Conservation (phyloP, 768 basidiomycete species). For the Russula ochroleuca region DNA sequence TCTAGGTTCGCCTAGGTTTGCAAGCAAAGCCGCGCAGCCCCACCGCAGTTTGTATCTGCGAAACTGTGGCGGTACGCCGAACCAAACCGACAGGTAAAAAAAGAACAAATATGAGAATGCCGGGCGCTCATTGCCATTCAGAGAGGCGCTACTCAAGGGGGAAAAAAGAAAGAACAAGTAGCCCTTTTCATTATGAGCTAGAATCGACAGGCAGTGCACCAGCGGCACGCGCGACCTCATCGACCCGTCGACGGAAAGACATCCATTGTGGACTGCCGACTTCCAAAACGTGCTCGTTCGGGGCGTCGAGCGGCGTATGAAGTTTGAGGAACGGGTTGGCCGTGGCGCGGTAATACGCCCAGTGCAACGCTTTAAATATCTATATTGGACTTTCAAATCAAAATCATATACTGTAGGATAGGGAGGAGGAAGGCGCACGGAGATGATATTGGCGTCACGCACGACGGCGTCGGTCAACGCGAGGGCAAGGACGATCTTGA, state of each 20-base stretch:
- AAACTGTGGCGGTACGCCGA: constrained; percentile 22
- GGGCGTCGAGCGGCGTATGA: constrained; percentile 37
- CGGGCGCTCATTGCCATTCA: neutral
- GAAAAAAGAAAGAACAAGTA: constrained; percentile 21
- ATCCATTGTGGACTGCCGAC: constrained; percentile 67
- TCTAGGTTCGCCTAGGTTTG: constrained; percentile 47
- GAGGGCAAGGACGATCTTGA: constrained; percentile 81
- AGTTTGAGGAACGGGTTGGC: constrained; percentile 83
- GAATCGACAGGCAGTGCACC: constrained; percentile 36
- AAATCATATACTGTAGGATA: neutral
- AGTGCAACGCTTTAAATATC: constrained; percentile 87
- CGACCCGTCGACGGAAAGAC: constrained; percentile 63
- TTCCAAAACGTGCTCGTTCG: constrained; percentile 41
- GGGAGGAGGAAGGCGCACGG: constrained; percentile 44
- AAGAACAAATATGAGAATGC: too few species aligned
- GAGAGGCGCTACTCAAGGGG: neutral
- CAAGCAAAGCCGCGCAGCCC: constrained; percentile 15
- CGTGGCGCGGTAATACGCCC: constrained; percentile 77
- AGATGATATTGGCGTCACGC: constrained; percentile 71
- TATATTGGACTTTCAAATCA: constrained; percentile 32
- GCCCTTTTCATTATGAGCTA: constrained; percentile 13
- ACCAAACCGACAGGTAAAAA: neutral
- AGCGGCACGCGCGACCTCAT: constrained; percentile 65
- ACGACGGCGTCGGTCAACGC: constrained; percentile 79
- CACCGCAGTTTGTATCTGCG: constrained; percentile 10